Conservation (phyloP, 805 yeast species). For the Wickerhamiella australiensis region DNA sequence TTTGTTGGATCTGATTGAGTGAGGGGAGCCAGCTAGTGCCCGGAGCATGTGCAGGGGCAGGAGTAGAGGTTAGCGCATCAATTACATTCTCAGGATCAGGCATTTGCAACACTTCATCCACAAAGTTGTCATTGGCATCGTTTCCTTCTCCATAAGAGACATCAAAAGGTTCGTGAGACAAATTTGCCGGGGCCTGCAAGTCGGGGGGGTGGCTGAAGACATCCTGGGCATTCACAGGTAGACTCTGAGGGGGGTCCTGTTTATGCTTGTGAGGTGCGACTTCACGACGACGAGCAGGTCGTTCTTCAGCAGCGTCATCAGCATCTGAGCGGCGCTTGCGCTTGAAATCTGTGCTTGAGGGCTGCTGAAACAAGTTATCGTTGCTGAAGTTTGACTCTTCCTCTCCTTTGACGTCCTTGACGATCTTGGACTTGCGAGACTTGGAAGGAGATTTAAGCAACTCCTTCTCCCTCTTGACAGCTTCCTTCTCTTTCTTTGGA, state of each 20-base stretch:
- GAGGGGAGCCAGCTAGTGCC: slow-evolving; percentile 6
- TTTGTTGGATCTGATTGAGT: neutral
- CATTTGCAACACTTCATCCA: slow-evolving; percentile 5
- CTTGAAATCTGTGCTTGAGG: neutral
- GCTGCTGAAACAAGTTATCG: slow-evolving; percentile 7
- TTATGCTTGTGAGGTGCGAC: slow-evolving; percentile 12
- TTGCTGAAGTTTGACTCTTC: neutral
- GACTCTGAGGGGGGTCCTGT: slow-evolving; percentile 8
- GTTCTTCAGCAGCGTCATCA: neutral
- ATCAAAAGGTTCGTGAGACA: slow-evolving; percentile 12
- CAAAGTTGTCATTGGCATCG: neutral
- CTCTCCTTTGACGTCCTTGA: neutral
- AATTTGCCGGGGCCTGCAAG: slow-evolving; percentile 9
- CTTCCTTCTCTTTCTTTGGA: slow-evolving; percentile 3
- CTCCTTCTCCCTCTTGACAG: neutral
- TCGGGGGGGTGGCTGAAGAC: slow-evolving; percentile 11
- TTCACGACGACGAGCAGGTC: slow-evolving; percentile 5
- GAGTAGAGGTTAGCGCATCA: slow-evolving; percentile 1
- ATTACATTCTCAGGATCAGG: neutral
- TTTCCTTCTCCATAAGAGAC: slow-evolving; percentile 5
- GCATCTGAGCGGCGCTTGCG: slow-evolving; percentile 5
- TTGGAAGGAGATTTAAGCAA: neutral
- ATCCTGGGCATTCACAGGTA: slow-evolving; percentile 9
- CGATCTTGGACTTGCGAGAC: neutral
- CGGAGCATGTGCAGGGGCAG: neutral